Conservation (phyloP, 345 rosid species). For the Populus ilicifolia region DNA sequence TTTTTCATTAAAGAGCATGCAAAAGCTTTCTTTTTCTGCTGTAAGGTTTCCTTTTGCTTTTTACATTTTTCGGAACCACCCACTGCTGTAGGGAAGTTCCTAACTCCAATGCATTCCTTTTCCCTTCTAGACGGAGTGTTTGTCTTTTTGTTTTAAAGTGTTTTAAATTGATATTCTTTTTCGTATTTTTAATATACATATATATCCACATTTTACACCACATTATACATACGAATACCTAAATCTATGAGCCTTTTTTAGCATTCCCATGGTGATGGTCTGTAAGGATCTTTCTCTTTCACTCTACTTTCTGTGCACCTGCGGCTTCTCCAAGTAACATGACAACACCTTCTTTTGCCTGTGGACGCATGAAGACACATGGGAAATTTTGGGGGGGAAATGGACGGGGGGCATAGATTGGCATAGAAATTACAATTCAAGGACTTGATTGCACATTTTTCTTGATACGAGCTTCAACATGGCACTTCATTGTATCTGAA, state of each 20-base stretch:
- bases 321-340: not conserved
- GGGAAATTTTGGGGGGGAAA: no score
- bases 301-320: not conserved
- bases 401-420: not conserved
- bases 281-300: not conserved
- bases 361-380: not conserved
- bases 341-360: not conserved
- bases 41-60: not conserved
- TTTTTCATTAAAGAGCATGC: not conserved
- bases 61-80: not conserved
- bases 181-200: no score
- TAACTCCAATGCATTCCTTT: not conserved
- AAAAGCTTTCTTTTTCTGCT: not conserved
- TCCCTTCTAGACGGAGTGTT: not conserved
- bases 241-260: not conserved
- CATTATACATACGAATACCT: no score
- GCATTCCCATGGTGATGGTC: no score
- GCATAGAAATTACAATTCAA: not conserved
- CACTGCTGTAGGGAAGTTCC: not conserved
- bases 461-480: no score
- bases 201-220: no score
- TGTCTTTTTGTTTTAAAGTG: no score
- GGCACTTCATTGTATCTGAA: no score
- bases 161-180: no score
- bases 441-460: not conserved